These are phyloP conservation scores for Zasmidium cellare DNA, from an alignment of 2,329 filamentous ascomycete species.

Conservation along the genomic window DNA sequence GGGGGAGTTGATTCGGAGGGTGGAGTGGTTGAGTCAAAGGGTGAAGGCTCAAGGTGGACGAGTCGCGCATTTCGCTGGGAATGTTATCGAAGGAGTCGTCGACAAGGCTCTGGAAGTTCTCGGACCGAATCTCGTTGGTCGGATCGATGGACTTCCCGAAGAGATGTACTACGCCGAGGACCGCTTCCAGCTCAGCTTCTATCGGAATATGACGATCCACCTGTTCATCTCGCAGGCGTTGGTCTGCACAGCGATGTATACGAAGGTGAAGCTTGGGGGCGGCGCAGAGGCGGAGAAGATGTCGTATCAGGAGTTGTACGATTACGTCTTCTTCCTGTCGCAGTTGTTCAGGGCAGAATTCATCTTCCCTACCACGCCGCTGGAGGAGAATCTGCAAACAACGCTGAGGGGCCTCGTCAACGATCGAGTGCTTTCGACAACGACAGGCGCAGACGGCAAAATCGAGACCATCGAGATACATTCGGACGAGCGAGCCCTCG, in stretches of 20 bases:
- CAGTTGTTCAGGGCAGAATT: conserved; percentile 95
- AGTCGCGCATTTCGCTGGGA: conserved; percentile 87
- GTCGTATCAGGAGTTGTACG: conserved; percentile 69
- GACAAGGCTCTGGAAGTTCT: conserved; percentile 89
- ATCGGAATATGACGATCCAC: conserved; percentile 99
- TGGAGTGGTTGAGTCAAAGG: conserved; percentile 84
- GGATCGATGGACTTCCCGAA: conserved; percentile 76
- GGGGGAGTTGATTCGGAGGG: conserved; percentile 76
- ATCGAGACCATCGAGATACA: conserved; percentile 73
- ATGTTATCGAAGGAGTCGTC: conserved; percentile 77
- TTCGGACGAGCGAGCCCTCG: conserved; percentile 71
- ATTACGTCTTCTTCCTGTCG: conserved; percentile 86
- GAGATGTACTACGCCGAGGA: conserved; percentile 95
- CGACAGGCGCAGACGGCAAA: conserved; percentile 52
- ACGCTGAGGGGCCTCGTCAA: conserved; percentile 75
- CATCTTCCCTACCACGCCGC: conserved; percentile 87
- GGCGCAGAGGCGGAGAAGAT: conserved; percentile 66
- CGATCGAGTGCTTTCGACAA: conserved; percentile 73
- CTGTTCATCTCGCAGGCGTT: conserved; percentile 92
- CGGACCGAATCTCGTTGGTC: conserved; percentile 82
- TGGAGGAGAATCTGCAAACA: conserved; percentile 76
- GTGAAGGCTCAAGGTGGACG: conserved; percentile 84
- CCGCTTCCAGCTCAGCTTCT: conserved; percentile 93
- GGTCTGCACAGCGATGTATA: conserved; percentile 88
- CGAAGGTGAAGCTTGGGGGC: conserved; percentile 85